These are phyloP conservation scores for Alternaria panax DNA, from an alignment of 2,329 filamentous ascomycete genomes.

Conservation along the genomic window DNA sequence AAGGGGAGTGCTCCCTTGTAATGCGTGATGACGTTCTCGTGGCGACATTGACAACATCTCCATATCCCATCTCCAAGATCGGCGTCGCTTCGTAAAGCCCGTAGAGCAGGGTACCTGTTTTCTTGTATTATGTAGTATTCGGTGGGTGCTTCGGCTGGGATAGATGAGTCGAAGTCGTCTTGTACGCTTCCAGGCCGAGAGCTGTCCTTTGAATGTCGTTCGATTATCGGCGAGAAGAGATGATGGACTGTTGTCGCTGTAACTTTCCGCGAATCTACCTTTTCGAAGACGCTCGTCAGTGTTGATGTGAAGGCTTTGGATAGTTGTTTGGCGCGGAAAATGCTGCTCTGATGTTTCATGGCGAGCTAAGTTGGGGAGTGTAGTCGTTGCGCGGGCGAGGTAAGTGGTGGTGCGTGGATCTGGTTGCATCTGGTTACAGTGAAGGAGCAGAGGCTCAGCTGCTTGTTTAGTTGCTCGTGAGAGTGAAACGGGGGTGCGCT, in stretches of 20 bases:
- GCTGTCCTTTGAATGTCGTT: background rate
- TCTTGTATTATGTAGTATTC: conserved; percentile 16
- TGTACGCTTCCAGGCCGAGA: conserved; percentile 4
- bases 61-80: conserved; percentile 27
- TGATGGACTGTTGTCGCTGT: background rate
- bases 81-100: conserved; percentile 18
- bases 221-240: background rate
- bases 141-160: conserved; percentile 18
- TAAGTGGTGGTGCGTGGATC: background rate
- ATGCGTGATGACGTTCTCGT: conserved; percentile 25
- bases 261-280: conserved; percentile 3
- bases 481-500: background rate
- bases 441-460: background rate
- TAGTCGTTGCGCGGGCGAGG: background rate
- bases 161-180: conserved; percentile 9
- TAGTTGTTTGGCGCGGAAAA: conserved; percentile 8
- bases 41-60: conserved; percentile 23
- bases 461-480: background rate
- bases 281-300: conserved; percentile 13
- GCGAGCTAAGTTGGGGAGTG: background rate
- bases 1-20: conserved; percentile 21
- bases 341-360: conserved; percentile 10
- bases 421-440: background rate
- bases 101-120: conserved; percentile 20
- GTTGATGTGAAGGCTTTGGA: conserved; percentile 9